phyloP scores from a whole-genome alignment of 2,329 filamentous ascomycete species.

The Chaetothyriales sp. region DNA sequence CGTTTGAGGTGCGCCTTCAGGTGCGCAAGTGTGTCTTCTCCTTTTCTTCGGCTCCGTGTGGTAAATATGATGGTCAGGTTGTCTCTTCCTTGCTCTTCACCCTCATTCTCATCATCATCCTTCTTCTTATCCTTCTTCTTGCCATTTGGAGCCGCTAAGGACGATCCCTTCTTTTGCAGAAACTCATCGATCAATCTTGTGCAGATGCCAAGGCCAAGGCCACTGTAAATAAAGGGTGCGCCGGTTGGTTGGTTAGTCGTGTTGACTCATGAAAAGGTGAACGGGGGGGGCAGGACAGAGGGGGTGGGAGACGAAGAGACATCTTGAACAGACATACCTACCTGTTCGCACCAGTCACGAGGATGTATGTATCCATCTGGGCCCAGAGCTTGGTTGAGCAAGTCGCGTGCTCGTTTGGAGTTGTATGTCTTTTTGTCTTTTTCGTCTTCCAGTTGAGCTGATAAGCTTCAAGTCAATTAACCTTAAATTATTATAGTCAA shows the following conservation, averaged over 20 bases:
- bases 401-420: neutral
- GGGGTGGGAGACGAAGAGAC: neutral
- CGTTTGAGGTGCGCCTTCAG: conserved; percentile 43
- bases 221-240: conserved; percentile 43
- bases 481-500: too few relatives aligned
- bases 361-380: conserved; percentile 22
- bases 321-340: conserved; percentile 24
- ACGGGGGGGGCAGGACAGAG: neutral
- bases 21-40: conserved; percentile 50
- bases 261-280: conserved; percentile 18
- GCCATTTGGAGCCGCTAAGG: conserved; percentile 22
- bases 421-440: too few relatives aligned
- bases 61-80: conserved; percentile 70
- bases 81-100: conserved; percentile 32
- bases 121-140: neutral
- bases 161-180: conserved; percentile 38
- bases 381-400: neutral
- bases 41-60: conserved; percentile 62
- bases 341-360: conserved; percentile 82
- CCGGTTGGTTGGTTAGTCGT: neutral
- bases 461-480: too few relatives aligned
- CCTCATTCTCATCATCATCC: neutral
- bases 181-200: conserved; percentile 83
- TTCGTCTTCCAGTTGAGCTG: too few relatives aligned
- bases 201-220: conserved; percentile 71